A percentile compares a stretch with the other conserved stretches of the same genome.
Evolutionary conservation across 441 rosid species (phyloP).

Genomic region (Gossypium davidsonii): DNA sequence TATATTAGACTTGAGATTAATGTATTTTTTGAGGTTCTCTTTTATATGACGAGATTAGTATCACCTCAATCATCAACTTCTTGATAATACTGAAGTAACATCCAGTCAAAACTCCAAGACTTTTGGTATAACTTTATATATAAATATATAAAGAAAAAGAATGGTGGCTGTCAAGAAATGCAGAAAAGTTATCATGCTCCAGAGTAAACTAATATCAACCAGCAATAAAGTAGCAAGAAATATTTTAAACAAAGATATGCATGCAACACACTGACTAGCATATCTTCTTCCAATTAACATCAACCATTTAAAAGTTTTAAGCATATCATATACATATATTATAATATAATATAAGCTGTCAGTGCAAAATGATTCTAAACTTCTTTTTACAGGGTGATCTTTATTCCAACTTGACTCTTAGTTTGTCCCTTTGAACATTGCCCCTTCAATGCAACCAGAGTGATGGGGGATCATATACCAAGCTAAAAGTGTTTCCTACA

Average conservation of each 20-base stretch:
- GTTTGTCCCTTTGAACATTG: conserved; percentile 4
- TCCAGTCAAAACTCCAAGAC: conserved; percentile 9
- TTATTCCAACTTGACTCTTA: conserved; percentile 8
- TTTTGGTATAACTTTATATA: conserved; percentile 14
- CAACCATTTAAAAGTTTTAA: not conserved
- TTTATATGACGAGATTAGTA: too few relatives aligned
- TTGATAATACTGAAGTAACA: not conserved
- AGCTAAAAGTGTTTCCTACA: not conserved
- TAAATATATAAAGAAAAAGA: not conserved
- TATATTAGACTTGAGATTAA: too few relatives aligned
- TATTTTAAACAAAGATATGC: not conserved
- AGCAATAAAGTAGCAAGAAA: not conserved
- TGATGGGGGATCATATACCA: not conserved
- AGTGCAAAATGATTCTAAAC: conserved; percentile 1
- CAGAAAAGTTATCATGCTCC: not conserved
- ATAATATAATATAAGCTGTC: not conserved
- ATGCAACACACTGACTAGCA: not conserved
- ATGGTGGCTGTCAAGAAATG: not conserved
- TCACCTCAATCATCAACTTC: too few relatives aligned
- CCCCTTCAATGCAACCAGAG: conserved; percentile 19
- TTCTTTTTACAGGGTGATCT: not conserved
- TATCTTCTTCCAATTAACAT: conserved; percentile 11
- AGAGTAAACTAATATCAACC: not conserved
- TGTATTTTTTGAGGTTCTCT: too few relatives aligned
- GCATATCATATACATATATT: not conserved